Base-by-base conservation (phyloP, 2,329 filamentous ascomycete species). In the Pyrenochaeta sp. region DNA sequence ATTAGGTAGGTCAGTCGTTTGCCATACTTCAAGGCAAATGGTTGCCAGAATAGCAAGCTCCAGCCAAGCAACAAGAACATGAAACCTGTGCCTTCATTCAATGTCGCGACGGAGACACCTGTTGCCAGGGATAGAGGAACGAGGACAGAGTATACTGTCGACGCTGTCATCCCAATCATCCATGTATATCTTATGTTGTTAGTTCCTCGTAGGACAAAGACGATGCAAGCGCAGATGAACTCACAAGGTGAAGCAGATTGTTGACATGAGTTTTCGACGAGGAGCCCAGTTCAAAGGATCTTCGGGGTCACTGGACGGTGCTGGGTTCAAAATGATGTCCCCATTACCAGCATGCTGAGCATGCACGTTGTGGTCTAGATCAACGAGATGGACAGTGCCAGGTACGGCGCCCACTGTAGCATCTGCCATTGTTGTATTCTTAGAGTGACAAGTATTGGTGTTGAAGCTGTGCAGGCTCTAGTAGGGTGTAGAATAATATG, bases 1-100 rank as follows among this genome's bases (percentile, higher is more conserved):
- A 80, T 61, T 2, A 83, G 64, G 49, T 83, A 84, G 1, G 80
- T 77, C 1, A 76, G 74, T 4, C 82, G 74, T 49, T 82, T 79
- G n/a, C 83, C 83, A 54, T 81, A 83, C 42, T 79, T 78, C 15
- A 84, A 64, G 0, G 82, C 82, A 27, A 85, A 63, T 2, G 83
- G 81, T 58, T 84, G 82, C 78, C 79, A 83, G 36, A 85, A 70
- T 2, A 84, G 65, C 56, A 78, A 78, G 0, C 80, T 81, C 81
- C 80, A 83, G 2, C 81, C 81, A 20, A 82, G 77, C 12, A 81
- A 74, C 27, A 84, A 63, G 58, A 84, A 83, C 80, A 83, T 82
- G 45, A 80, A 78, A 2, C 82, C 82, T 11, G 78, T 83, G 7
- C 82, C 82, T 43, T 78, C 73, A 53, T 82, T 81, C 15, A 84